These are phyloP conservation scores for Eimeria sp. DNA, from an alignment of 169 alveolate species.

Conservation along the genomic window DNA sequence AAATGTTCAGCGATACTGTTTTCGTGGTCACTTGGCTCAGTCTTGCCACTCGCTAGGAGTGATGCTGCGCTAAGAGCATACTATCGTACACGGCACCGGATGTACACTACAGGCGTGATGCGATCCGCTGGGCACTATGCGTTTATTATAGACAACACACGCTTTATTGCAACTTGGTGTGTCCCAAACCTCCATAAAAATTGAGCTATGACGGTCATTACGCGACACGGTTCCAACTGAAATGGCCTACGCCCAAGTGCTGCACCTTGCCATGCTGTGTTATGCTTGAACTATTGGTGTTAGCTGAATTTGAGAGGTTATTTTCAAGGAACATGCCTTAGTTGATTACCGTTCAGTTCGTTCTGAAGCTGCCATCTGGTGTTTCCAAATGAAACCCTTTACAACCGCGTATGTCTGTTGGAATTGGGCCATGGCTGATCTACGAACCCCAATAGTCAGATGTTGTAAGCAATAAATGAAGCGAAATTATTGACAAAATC, in stretches of 20 bases:
- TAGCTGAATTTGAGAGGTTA: not conserved
- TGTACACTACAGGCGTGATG: not conserved
- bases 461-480: not conserved
- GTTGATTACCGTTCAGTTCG: not conserved
- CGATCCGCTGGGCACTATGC: not conserved
- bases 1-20: not conserved
- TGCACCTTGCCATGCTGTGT: not conserved
- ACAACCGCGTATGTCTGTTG: not conserved
- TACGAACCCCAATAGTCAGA: not conserved
- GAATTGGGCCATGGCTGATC: not conserved
- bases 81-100: not conserved
- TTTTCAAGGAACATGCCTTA: not conserved
- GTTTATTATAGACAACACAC: not conserved
- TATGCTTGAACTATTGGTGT: no score
- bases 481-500: not conserved
- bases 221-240: not conserved
- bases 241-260: not conserved
- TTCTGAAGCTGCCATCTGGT: not conserved
- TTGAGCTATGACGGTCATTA: not conserved
- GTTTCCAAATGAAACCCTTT: not conserved
- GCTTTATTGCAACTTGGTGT: not conserved
- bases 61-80: not conserved
- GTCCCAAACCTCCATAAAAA: not conserved
- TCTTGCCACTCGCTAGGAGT: not conserved
- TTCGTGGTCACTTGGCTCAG: not conserved